Percentiles rank a stretch among this genome's conserved stretches.
Conservation (phyloP, 805 yeast species). For the Saccharomyces paradoxus region DNA sequence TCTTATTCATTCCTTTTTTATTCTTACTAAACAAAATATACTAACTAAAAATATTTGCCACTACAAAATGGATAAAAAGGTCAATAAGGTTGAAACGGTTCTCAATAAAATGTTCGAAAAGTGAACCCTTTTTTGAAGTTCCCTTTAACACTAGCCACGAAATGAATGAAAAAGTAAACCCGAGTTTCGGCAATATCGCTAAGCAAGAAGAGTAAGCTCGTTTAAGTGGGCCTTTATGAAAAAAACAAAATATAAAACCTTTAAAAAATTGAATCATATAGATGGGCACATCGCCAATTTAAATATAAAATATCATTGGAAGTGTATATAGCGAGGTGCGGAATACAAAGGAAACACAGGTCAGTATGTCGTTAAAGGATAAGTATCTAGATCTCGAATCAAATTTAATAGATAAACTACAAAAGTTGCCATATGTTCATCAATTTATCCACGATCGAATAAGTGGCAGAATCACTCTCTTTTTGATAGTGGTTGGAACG, state of each 20-base stretch:
- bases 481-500: constrained; percentile 24
- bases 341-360: background rate
- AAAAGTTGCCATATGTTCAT: constrained; percentile 12
- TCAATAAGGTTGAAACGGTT: constrained; percentile 10
- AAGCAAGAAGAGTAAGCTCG: background rate
- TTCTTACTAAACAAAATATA: background rate
- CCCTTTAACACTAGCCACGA: background rate
- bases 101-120: constrained; percentile 4
- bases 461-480: constrained; percentile 30
- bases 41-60: background rate
- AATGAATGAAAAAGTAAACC: background rate
- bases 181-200: background rate
- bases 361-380: constrained; percentile 3
- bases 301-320: background rate
- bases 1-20: too few relatives aligned
- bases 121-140: background rate
- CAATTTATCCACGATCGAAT: constrained; percentile 22
- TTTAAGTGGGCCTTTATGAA: background rate
- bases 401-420: constrained; percentile 11
- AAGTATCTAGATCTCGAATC: constrained; percentile 19
- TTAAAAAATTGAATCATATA: background rate
- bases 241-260: background rate
- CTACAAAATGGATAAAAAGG: background rate
- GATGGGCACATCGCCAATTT: background rate
- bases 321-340: background rate